Evolutionary conservation across 306 rosid species (phyloP), one percentile per base, ranked within the genome.

Genomic region (Prosopis cineraria): DNA sequence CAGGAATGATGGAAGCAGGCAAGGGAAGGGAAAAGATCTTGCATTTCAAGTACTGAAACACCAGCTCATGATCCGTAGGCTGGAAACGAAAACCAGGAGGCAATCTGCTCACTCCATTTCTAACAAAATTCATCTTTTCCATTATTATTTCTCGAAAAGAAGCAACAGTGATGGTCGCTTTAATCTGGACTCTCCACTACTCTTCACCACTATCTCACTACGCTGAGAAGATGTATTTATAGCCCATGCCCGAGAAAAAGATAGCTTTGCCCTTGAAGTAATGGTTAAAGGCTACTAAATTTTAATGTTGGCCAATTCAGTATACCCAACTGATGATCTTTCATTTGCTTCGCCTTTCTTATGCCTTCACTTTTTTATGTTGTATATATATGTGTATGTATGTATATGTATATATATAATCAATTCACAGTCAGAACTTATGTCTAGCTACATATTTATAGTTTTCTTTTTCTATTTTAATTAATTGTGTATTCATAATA

Each of bases 21-120:
- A 88, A 77, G 1, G 92, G 84, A 62, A 72, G 78, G 1, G 87
- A 84, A 33, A 88, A 86, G 55, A 88, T 77, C 65, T 90, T 90
- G 80, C 88, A 76, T 70, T 88, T 81, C 9, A 88, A 78, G 81
- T 86, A 90, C 65, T 86, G 89, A 79, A 90, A 90, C 39, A 90
- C 86, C 5, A 90, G 85, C 64, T 90, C 95, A 69, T 90, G 89
- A 25, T 90, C 95, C 2, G 95, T 90, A 10, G 95, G 95, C 81
- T 90, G 85, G 71, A 90, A 90, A 0, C 95, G 89, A 56, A 90
- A 90, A 20, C 95, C 95, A 19, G 95, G 95, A 30, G 95, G 95
- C 75, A 90, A 77, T 82, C 87, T 81, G 60, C 77, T 81, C 65
- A 83, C 58, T 69, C 89, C 90, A 69, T 81, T 71, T 71, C 75